Base-by-base conservation (phyloP, 2,329 filamentous ascomycete genomes). In the Hypoxylon sp. region DNA sequence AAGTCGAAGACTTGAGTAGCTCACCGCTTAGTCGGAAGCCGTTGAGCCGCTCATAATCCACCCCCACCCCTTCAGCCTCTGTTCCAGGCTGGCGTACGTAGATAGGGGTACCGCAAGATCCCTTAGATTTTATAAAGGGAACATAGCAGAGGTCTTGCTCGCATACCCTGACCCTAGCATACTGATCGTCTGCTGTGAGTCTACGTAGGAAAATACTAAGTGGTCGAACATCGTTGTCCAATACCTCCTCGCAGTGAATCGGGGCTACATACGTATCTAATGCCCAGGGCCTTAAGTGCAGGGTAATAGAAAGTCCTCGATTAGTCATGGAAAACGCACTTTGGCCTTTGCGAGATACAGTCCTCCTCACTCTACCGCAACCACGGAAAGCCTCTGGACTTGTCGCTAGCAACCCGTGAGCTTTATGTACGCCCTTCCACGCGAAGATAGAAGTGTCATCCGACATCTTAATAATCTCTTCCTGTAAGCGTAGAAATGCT, bases 371-470 rank as follows among this genome's bases (percentile, higher is more conserved):
- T 14, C 4, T 17, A 9, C 19, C 6, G 14, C 49, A 46, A 4
- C 7, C 28, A 5, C 25, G 19, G 21, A 55, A 61, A 32, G 59
- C 28, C 1, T 28, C 49, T 30, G 50, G 50, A 21, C 41, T 61
- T 13, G 14, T 21, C 1, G 59, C 41, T 23, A 61, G 25, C 9
- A 61, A 28, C 1, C 59, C 59, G 17, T 14, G 5, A 5, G 30
- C 9, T 4, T n/a, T 13, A 1, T 19, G 13, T 10, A 61, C 3
- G 7, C 45, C 36, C 3, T 28, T 19, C 52, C 52, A 63, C 25
- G 46, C 52, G 5, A 63, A 52, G 45, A 63, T 63, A 5, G 52
- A 46, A n/a, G 45, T 28, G 36, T 63, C 60, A 14, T 63, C 60
- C 5, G 36, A 51, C 2, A 4, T 25, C 45, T 57, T 63, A 10